These are phyloP conservation scores for Amphirosellinia nigrospora DNA, from an alignment of 495 filamentous ascomycete genomes.

Conservation along the genomic window DNA sequence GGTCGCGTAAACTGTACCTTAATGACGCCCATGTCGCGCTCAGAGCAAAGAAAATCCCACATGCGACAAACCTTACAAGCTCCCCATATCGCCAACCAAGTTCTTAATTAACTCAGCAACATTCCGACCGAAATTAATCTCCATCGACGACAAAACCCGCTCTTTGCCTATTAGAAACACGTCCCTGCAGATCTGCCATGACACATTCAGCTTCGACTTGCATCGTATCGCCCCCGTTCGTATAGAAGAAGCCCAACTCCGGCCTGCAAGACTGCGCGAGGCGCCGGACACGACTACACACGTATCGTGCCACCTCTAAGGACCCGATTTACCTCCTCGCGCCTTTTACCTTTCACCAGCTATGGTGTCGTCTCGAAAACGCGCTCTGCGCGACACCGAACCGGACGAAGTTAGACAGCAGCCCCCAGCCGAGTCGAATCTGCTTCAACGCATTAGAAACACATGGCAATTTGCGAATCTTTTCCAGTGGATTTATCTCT, in stretches of 20 bases:
- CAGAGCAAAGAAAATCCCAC: slow-evolving; percentile 24
- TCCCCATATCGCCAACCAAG: not conserved
- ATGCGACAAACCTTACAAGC: slow-evolving; percentile 22
- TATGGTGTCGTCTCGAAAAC: slow-evolving; percentile 70
- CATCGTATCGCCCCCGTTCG: not conserved
- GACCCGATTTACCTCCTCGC: not conserved
- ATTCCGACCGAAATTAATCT: not conserved
- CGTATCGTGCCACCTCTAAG: not conserved
- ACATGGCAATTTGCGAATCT: slow-evolving; percentile 96
- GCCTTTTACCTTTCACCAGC: not conserved
- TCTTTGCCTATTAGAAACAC: not conserved
- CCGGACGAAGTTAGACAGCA: slow-evolving; percentile 48
- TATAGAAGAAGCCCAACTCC: slow-evolving; percentile 7
- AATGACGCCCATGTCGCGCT: slow-evolving; percentile 27
- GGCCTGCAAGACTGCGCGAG: not conserved
- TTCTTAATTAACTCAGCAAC: not conserved
- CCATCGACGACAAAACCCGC: not conserved
- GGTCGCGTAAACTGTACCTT: slow-evolving; percentile 21
- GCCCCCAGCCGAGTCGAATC: slow-evolving; percentile 54
- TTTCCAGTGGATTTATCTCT: slow-evolving; percentile 89
- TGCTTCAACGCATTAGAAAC: slow-evolving; percentile 76
- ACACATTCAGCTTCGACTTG: not conserved
- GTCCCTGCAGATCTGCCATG: slow-evolving; percentile 7
- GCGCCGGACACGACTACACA: slow-evolving; percentile 1
- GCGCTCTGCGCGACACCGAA: slow-evolving; percentile 71